Base-by-base conservation (phyloP, 2,329 filamentous ascomycete species). In the Corinectria fuckeliana region DNA sequence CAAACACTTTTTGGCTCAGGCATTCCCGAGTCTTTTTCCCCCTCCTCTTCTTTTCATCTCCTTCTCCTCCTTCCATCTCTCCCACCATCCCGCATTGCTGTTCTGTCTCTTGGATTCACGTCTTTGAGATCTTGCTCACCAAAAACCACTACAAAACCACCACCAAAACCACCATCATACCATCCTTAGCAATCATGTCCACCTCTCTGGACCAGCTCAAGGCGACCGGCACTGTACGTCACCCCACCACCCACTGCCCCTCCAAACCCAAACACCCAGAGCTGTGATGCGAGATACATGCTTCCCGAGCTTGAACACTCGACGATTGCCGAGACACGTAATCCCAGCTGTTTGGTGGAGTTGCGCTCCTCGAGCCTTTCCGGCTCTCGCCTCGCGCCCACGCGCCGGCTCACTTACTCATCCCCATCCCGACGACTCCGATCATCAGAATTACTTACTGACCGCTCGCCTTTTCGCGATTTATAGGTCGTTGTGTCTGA, bases 171-270 rank as follows among this genome's bases (percentile, higher is more conserved):
- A 44, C 42, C 54, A 52, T 47, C 53, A 61, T 52, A 54, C 47
- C 57, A 26, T 61, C 56, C 59, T 21, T 42, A 59, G 55, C 49
- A 65, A 75, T 51, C 68, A 97, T 97, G 93, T 81, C 92, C 80
- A 90, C 83, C 80, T 92, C 93, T 80, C 91, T 99, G 74, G 95
- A 98, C 74, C 93, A 98, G 84, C 88, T 99, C 79, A 99, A 99
- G 87, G 89, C 92, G 84, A 81, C 90, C 77, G 95, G 95, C 89
- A 99, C 95, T 76, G 93, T 96, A 86, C 81, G 92, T 91, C 61
- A 67, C 66, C 64, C 71, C 69, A 56, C 63, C 63, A 66, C 57
- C 63, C 59, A 61, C 50, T 68, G 68, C 73, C 74, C 75, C 73
- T 73, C 73, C 72, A 72, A 54, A 56, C 47, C 73, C 72, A 72